Evolutionary conservation across 1,139 yeast species (phyloP), one percentile per base, ranked within the genome.

Genomic region (Taphrina populina): DNA sequence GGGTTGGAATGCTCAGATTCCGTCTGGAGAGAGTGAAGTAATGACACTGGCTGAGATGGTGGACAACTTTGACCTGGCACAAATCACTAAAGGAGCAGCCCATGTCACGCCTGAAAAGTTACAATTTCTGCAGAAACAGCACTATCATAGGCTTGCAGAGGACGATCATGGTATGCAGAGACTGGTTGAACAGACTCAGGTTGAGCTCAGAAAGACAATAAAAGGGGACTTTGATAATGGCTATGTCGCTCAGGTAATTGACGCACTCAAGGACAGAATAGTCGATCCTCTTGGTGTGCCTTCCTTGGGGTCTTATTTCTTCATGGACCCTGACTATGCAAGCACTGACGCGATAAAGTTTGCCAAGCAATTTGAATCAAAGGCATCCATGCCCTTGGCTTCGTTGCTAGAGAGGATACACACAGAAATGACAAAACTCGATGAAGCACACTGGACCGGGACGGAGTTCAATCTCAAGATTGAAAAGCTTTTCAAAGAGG

Each of bases 1-100:
- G 69, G 99, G 99, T 0, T 92, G 98, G 98, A 78, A 95, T 11
- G 62, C 62, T n/a, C 49, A 44, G 26, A 43, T 44, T 2, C 35
- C 34, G 4, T 29, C 19, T n/a, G 47, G 52, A 13, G 46, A 35
- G 19, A 58, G 55, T 57, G 97, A 92, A 63, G 74, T 83, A 3
- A 77, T 82, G 73, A 65, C 73, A 0, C 65, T 87, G 63, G 64
- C 72, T 1, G 80, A 84, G 36, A 70, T 88, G 54, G 77, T 75
- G 10, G 62, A 73, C 21, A 47, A 59, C 52, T 78, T 86, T 60
- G 71, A 79, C 0, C 69, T 85, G 57, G 81, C 81, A 59, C 82
- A 86, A 26, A 74, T 94, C 62, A 90, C 97, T 10, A 87, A 82
- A 64, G 97, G 98, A 1, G 90, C 88, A 70, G 95, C 96, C 15